Conservation (phyloP, 139 green algal species). For the Raphidocelis subcapitata region DNA sequence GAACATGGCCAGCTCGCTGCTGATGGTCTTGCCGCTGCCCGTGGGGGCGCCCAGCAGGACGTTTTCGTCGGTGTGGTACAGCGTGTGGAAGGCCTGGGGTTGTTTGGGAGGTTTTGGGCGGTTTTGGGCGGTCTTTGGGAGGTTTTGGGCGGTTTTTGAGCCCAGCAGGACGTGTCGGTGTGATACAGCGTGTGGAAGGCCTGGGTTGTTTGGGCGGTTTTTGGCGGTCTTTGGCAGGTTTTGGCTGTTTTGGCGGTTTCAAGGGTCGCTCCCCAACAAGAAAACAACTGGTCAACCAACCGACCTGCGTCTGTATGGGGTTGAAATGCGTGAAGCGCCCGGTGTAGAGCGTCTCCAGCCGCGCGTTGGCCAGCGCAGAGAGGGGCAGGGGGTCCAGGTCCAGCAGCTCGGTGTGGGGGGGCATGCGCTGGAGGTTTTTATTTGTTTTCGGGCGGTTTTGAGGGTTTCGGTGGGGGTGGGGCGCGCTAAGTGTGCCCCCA, state of each 20-base stretch:
- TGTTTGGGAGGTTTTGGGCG: not conserved
- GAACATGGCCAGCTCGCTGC: conserved; percentile 92
- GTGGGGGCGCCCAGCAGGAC: conserved; percentile 96
- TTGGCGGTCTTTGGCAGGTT: not conserved
- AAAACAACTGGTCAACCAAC: no score
- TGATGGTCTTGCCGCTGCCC: conserved; percentile 93
- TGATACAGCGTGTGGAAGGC: conserved; percentile 98
- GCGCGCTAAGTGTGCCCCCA: no score
- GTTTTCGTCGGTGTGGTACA: conserved; percentile 96
- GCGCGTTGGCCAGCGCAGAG: conserved; percentile 69
- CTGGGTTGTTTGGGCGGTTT: conserved; percentile 47
- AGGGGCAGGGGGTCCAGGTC: conserved; percentile 92
- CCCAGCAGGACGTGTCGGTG: conserved; percentile 71
- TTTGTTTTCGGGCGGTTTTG: no score
- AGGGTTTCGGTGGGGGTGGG: no score
- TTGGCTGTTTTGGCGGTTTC: conserved; percentile 1
- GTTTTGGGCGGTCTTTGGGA: not conserved
- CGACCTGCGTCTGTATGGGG: conserved; percentile 92
- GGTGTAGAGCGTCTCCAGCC: conserved; percentile 78
- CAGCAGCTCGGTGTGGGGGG: conserved; percentile 95
- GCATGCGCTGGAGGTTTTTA: conserved; percentile 76
- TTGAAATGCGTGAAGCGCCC: conserved; percentile 95
- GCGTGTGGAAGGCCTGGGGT: conserved; percentile 90
- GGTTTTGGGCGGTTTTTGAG: not conserved
- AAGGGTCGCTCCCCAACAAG: no score